These are phyloP conservation scores for Paecilomyces dactylethromorphus DNA, from an alignment of 2,329 filamentous ascomycete species.

Conservation along the genomic window DNA sequence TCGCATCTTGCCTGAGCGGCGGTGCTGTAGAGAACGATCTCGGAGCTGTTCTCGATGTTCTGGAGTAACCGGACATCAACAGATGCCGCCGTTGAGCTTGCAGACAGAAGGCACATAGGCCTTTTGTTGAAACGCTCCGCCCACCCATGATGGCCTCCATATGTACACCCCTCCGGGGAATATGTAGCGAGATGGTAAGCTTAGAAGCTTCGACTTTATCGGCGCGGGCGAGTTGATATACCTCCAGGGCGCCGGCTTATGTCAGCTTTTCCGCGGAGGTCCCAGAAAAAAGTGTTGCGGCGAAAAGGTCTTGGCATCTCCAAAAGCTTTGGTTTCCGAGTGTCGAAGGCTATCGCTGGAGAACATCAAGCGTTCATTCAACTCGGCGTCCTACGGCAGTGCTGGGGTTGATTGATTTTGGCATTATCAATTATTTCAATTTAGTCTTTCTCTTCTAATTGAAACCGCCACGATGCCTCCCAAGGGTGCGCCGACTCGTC, in stretches of 20 bases:
- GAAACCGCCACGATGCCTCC: conserved; percentile 31
- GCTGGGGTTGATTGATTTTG: not conserved
- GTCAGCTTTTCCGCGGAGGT: conserved; percentile 27
- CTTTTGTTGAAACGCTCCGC: not conserved
- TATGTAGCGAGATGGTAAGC: not conserved
- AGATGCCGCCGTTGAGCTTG: not conserved
- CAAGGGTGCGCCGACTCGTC: conserved; percentile 37
- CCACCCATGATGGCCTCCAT: not conserved
- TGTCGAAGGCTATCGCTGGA: conserved; percentile 8
- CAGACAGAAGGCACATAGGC: conserved; percentile 3
- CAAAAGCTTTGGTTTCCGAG: conserved; percentile 8
- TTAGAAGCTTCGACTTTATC: not conserved
- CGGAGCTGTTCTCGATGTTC: not conserved
- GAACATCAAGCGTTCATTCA: not conserved
- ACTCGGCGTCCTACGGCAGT: not conserved
- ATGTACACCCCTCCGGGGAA: not conserved
- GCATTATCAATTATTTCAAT: not conserved
- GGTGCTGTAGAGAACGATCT: conserved; percentile 11
- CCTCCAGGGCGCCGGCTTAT: conserved; percentile 11
- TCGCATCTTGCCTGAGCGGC: conserved; percentile 16
- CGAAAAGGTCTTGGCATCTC: conserved; percentile 14
- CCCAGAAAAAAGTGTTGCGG: conserved; percentile 9
- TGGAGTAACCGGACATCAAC: not conserved
- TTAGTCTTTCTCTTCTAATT: not conserved
- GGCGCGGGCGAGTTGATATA: not conserved